Conservation (phyloP, 169 alveolate species). For the Cryptosporidium ubiquitum region DNA sequence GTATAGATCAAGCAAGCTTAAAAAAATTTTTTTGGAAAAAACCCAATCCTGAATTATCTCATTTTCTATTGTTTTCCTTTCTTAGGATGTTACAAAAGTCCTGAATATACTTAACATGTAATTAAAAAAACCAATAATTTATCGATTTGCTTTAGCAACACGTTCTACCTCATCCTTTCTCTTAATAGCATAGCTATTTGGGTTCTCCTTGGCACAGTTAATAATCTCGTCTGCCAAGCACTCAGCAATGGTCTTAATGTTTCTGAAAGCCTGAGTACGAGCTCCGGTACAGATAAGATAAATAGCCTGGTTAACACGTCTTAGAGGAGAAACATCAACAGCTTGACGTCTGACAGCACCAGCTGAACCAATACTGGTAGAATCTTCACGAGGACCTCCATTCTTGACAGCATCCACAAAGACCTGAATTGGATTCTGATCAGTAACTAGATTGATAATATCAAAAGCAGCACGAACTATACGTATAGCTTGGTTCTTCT, state of each 20-base stretch:
- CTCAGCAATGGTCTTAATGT: conserved; percentile 97
- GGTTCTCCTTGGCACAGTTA: conserved; percentile 97
- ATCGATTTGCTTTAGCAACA: conserved; percentile 99
- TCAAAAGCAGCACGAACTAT: conserved; percentile 98
- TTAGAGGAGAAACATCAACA: conserved; percentile 98
- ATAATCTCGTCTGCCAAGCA: conserved; percentile 99
- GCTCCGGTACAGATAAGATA: conserved; percentile 98
- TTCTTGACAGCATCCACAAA: conserved; percentile 96
- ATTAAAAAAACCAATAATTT: conserved; percentile 70
- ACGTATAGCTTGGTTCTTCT: conserved; percentile 97
- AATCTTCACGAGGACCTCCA: conserved; percentile 99
- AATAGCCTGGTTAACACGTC: conserved; percentile 99
- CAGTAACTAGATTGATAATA: conserved; percentile 95
- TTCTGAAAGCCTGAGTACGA: conserved; percentile 95
- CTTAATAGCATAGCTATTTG: conserved; percentile 97
- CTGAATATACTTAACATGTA: conserved; percentile 28
- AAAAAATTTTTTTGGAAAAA: neutral
- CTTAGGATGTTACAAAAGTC: conserved; percentile 7
- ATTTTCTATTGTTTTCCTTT: neutral
- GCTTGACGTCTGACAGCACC: conserved; percentile 99
- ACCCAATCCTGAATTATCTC: neutral
- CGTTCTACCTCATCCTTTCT: conserved; percentile 99
- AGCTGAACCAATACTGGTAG: conserved; percentile 98
- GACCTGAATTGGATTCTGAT: conserved; percentile 98
- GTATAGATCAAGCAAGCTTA: neutral